Conservation (phyloP, 2,329 filamentous ascomycete species). For the Davidsoniella eucalypti region DNA sequence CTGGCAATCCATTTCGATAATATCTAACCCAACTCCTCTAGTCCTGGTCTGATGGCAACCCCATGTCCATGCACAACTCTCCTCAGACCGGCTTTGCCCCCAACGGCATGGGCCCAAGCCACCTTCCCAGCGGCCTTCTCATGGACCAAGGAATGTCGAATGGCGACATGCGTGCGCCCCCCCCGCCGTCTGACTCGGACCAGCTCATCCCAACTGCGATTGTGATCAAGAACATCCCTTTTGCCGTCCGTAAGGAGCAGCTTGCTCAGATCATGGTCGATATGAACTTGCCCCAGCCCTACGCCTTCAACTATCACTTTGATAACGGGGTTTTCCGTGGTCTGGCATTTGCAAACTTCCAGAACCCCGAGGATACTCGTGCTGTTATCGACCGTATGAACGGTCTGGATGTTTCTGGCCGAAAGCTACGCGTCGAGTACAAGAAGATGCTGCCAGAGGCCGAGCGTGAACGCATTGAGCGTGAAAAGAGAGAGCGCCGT, state of each 20-base stretch:
- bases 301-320: constrained; percentile 99
- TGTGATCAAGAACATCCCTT: constrained; percentile 98
- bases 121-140: constrained; percentile 26
- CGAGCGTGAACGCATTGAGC: constrained; percentile 87
- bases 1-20: constrained; percentile 12
- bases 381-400: constrained; percentile 89
- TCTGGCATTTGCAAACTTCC: constrained; percentile 95
- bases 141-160: constrained; percentile 21
- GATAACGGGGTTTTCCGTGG: constrained; percentile 95
- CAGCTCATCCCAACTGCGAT: constrained; percentile 96
- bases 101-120: constrained; percentile 21
- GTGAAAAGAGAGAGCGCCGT: constrained; percentile 89
- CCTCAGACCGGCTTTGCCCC: constrained; percentile 21
- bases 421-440: constrained; percentile 92
- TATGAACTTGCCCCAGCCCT: constrained; percentile 81
- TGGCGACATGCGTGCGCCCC: constrained; percentile 22
- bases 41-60: constrained; percentile 35
- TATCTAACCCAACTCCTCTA: constrained; percentile 15
- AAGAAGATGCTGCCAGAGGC: constrained; percentile 98
- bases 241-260: constrained; percentile 94
- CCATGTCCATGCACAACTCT: constrained; percentile 25
- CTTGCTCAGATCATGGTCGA: constrained; percentile 88
- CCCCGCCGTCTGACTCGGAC: constrained; percentile 41
- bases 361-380: constrained; percentile 82
- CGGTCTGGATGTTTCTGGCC: constrained; percentile 83